Evolutionary conservation across 371 early-diverging fungal species (phyloP), one percentile per base, ranked within the genome.

Genomic region (Paraphysoderma sedebokerense): DNA sequence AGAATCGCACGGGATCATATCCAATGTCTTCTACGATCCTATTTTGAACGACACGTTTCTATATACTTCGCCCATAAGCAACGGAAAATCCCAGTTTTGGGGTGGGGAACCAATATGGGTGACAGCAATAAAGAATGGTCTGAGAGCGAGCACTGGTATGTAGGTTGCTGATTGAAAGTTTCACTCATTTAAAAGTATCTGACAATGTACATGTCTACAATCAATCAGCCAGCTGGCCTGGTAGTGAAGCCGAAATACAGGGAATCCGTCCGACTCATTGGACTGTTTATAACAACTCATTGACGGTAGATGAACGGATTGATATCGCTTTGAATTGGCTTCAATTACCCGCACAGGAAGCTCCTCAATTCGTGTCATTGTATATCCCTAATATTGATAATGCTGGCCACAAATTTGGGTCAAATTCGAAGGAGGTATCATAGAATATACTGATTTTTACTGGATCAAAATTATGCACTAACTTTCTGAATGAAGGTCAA

Each of bases 1-100:
- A 0, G 82, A 85, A 38, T 63, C 74, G 5, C 95, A 95, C 55
- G 96, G 95, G 7, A 92, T 96, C 46, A 84, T 96, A 0, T 79
- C 73, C 39, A 93, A 96, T 58, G 67, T 64, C 24, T 95, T 93
- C 55, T 85, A 73, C 52, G 95, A 91, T 55, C 77, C 86, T 0
- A 42, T 20, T 1, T 41, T 77, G 0, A 70, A 85, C 37, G 80
- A 76, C 30, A 70, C 76, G 1, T 93, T 92, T 62, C 67, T 66
- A 17, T 88, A 90, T 64, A 76, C 67, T 31, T 65, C 82, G 45
- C 56, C 72, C 0, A 57, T 39, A 22, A 57, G 54, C 20, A 56
- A 44, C 29, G 23, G 55, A 13, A 58, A 69, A 19, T 55, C 67
- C 11, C 69, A 76, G 66, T 96, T 90, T 90, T 85, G 84, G 80